Evolutionary conservation across 2,329 filamentous ascomycete genomes (phyloP), one percentile per base, ranked within the genome.

Genomic region (Penicillium sp.): DNA sequence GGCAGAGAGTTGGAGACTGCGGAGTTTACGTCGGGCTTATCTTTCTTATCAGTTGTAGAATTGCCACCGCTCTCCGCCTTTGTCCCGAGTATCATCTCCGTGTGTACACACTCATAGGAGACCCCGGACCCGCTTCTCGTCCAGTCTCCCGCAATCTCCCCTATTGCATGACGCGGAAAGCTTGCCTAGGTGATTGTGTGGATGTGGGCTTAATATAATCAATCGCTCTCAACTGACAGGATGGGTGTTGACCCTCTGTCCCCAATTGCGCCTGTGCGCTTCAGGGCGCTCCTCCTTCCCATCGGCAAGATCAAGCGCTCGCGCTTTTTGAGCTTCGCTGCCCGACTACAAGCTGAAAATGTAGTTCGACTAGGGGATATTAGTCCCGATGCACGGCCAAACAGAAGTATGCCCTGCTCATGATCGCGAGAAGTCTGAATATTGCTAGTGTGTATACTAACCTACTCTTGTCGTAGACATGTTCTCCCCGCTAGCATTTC

Each of bases 161-260:
- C 40, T 41, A 35, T 39, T 56, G 58, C 54, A 68, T 67, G 65
- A 63, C 56, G 55, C 56, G 58, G 58, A 53, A 59, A 60, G 54
- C 59, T 59, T 59, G 54, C 52, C 38, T 49, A 44, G 31, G 15
- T 25, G 34, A 42, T 57, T 56, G 51, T 59, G 59, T 68, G 68
- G 63, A 69, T 69, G 68, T 69, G 67, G 70, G 66, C 61, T 66
- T 67, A 61, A 66, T 58, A 61, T 62, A 59, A 61, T 65, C 64
- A 64, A 71, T 57, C 60, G 58, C 57, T 58, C 64, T 65, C 72
- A 69, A 65, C 80, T 79, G 78, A 75, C 80, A 88, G 77, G 71
- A 96, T 96, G 91, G 87, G 84, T 78, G 82, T 89, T 77, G 93
- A 97, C 80, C 87, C 90, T 75, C 85, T 96, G 73, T 89, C 92